Percentiles rank a stretch among this genome's conserved stretches.
Conservation (phyloP, 2,329 filamentous ascomycete genomes). For the Celoporthe dispersa region DNA sequence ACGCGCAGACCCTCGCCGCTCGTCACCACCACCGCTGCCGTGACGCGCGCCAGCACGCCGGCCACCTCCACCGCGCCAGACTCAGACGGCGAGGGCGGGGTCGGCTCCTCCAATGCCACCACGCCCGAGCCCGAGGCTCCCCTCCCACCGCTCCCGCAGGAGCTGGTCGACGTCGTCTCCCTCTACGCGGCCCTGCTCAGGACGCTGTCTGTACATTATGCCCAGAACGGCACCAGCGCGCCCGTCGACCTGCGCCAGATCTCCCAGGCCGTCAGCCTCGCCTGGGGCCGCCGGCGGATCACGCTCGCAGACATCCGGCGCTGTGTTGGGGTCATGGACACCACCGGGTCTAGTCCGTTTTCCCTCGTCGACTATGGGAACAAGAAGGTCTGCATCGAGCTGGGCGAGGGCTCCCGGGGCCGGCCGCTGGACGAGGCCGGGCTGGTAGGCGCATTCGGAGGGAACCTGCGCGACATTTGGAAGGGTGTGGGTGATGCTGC, state of each 20-base stretch:
- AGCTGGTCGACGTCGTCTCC: conserved; percentile 63
- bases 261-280: conserved; percentile 64
- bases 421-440: conserved; percentile 53
- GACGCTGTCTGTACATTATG: conserved; percentile 69
- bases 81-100: conserved; percentile 40
- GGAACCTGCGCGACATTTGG: conserved; percentile 55
- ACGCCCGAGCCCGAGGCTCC: conserved; percentile 29
- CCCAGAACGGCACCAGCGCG: conserved; percentile 66
- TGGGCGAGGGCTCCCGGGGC: conserved; percentile 44
- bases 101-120: conserved; percentile 30
- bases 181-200: conserved; percentile 71
- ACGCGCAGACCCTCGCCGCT: conserved; percentile 38
- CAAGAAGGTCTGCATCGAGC: conserved; percentile 63
- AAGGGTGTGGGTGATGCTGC: conserved; percentile 36
- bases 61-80: conserved; percentile 45
- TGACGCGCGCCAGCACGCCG: conserved; percentile 40
- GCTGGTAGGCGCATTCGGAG: conserved; percentile 59
- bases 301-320: conserved; percentile 67
- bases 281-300: conserved; percentile 75
- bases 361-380: conserved; percentile 55
- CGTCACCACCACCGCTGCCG: not conserved
- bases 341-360: conserved; percentile 17
- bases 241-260: conserved; percentile 68
- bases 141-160: conserved; percentile 56
- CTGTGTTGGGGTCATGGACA: conserved; percentile 65